Conservation (phyloP, 163 green algal species). For the Volvox carteri region DNA sequence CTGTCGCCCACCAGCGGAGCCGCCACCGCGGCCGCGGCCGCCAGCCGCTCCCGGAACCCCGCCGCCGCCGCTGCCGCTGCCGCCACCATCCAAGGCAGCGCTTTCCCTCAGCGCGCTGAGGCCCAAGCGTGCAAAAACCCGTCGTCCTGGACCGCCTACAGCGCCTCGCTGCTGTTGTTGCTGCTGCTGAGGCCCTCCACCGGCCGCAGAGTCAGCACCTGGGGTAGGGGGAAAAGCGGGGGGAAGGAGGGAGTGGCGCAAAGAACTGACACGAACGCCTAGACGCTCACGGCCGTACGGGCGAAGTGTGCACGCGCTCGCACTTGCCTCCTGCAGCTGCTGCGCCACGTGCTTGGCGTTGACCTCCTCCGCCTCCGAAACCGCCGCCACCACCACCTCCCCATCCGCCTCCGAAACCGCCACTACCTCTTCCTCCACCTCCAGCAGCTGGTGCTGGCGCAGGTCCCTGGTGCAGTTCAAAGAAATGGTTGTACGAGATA, state of each 20-base stretch:
- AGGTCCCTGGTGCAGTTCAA: background rate
- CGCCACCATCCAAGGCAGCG: background rate
- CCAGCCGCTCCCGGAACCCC: background rate
- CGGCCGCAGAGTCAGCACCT: background rate
- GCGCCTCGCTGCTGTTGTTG: background rate
- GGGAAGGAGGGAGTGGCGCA: background rate
- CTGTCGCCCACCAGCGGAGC: background rate
- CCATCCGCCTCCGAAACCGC: background rate
- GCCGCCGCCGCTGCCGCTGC: background rate
- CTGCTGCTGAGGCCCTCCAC: background rate
- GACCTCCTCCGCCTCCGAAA: background rate
- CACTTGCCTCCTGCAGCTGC: conserved; percentile 1
- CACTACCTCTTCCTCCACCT: background rate
- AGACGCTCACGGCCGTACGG: background rate
- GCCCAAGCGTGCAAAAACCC: conserved; percentile 22
- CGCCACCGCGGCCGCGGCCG: background rate
- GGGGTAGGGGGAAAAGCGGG: background rate
- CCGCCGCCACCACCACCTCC: background rate
- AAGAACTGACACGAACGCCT: background rate
- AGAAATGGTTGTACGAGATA: background rate
- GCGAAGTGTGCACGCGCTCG: background rate
- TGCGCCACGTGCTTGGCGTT: background rate
- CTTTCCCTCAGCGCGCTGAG: background rate
- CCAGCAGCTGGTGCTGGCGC: background rate
- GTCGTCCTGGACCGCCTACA: background rate